A percentile compares a stretch with the other conserved stretches of the same genome.
Evolutionary conservation across 371 early-diverging fungal species (phyloP).

Genomic region (Synchytrium microbalum): DNA sequence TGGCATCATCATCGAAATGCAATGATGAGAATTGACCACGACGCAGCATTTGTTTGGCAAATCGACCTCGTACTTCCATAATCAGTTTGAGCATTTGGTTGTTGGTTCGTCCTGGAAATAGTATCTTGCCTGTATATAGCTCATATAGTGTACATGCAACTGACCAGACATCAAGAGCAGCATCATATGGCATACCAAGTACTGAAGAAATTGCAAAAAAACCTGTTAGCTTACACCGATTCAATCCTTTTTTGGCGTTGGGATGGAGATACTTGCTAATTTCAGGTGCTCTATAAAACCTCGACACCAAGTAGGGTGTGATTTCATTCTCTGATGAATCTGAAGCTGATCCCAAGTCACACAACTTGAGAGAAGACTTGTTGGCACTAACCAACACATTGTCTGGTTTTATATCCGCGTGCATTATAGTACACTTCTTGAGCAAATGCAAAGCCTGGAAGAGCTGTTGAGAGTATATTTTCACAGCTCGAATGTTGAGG

Average conservation of each 20-base stretch:
- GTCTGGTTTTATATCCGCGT: slow-evolving; percentile 98
- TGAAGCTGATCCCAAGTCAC: slow-evolving; percentile 91
- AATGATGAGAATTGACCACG: slow-evolving; percentile 68
- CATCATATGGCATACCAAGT: slow-evolving; percentile 81
- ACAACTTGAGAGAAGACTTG: slow-evolving; percentile 75
- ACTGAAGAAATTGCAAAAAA: slow-evolving; percentile 35
- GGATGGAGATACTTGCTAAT: slow-evolving; percentile 58
- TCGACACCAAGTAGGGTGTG: slow-evolving; percentile 90
- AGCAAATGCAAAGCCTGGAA: slow-evolving; percentile 78
- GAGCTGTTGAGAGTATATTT: slow-evolving; percentile 85
- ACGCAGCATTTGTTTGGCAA: slow-evolving; percentile 72
- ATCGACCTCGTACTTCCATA: slow-evolving; percentile 88
- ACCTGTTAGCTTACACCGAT: too few relatives aligned
- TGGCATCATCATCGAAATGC: slow-evolving; percentile 74
- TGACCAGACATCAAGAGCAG: slow-evolving; percentile 95
- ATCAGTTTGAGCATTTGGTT: slow-evolving; percentile 93
- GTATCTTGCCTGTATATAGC: slow-evolving; percentile 85
- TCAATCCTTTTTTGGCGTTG: too few relatives aligned
- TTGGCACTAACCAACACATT: slow-evolving; percentile 85
- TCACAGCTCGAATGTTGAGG: slow-evolving; percentile 84
- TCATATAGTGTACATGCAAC: slow-evolving; percentile 98
- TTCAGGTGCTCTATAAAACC: slow-evolving; percentile 99
- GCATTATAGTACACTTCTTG: slow-evolving; percentile 74
- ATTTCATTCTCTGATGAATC: slow-evolving; percentile 79
- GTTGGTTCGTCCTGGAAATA: slow-evolving; percentile 90